Conservation (phyloP, 2,329 filamentous ascomycete species). For the Ophiocordyceps sinensis region DNA sequence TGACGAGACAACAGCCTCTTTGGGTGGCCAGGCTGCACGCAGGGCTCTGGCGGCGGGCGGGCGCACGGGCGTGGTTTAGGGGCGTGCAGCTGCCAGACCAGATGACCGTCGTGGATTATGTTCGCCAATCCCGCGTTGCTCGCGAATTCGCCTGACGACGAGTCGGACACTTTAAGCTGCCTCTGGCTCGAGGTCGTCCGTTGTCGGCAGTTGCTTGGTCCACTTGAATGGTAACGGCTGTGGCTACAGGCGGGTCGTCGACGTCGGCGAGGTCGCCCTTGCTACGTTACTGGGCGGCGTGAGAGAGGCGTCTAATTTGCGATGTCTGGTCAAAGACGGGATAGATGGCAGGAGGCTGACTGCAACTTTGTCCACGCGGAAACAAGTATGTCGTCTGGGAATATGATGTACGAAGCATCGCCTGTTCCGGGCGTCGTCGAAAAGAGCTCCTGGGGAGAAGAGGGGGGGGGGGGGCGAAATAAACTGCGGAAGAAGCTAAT, state of each 20-base stretch:
- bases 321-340: background rate
- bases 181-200: background rate
- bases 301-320: background rate
- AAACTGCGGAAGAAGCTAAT: background rate
- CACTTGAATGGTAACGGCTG: background rate
- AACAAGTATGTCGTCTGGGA: background rate
- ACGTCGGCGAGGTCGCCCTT: too few relatives aligned
- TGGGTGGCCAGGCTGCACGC: background rate
- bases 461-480: background rate
- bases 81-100: too few relatives aligned
- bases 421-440: conserved; percentile 1
- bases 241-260: too few relatives aligned
- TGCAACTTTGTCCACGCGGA: background rate
- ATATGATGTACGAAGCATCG: background rate
- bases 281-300: background rate
- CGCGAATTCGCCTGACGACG: background rate
- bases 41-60: too few relatives aligned
- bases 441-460: too few relatives aligned
- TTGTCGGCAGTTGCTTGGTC: background rate
- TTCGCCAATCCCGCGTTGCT: background rate
- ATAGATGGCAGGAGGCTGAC: conserved; percentile 1
- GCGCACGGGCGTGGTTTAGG: too few relatives aligned
- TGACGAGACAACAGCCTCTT: background rate
- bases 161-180: background rate
- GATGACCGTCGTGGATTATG: too few relatives aligned